These are phyloP conservation scores for Penstemon newberryi DNA, from an alignment of 257 asterid species.

Conservation along the genomic window DNA sequence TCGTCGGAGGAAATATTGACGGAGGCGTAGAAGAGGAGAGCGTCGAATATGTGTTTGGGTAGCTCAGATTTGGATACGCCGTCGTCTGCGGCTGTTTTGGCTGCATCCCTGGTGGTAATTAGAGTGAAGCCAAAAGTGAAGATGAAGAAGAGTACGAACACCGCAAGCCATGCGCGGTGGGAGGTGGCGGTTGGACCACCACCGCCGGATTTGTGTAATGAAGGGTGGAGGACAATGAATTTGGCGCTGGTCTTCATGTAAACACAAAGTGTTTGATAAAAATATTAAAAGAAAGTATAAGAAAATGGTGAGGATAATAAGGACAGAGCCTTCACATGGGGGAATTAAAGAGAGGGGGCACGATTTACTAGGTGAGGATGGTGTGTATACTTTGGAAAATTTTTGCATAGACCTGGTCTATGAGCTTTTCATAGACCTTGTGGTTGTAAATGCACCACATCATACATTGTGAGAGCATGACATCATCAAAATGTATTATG, in stretches of 20 bases:
- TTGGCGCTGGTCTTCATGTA: slow-evolving; percentile 69
- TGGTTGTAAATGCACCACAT: no score
- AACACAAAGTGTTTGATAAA: slow-evolving; percentile 27
- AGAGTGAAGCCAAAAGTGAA: slow-evolving; percentile 61
- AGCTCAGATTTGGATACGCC: slow-evolving; percentile 31
- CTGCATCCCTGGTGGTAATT: slow-evolving; percentile 48
- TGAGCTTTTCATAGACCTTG: no score
- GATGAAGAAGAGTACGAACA: slow-evolving; percentile 51
- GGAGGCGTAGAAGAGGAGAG: slow-evolving; percentile 77
- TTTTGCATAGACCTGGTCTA: no score
- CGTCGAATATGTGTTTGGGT: slow-evolving; percentile 48
- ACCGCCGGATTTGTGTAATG: slow-evolving; percentile 50
- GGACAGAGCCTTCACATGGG: slow-evolving; percentile 21
- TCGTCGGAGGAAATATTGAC: slow-evolving; percentile 34
- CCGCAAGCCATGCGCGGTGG: slow-evolving; percentile 56
- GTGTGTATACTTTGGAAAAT: no score
- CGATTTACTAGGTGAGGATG: slow-evolving; percentile 20
- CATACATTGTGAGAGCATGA: no score
- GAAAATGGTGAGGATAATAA: not conserved
- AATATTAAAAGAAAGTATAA: not conserved
- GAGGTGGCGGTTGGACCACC: slow-evolving; percentile 29
- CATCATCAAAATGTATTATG: no score
- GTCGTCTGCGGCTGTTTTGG: slow-evolving; percentile 25
- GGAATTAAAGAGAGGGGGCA: slow-evolving; percentile 27
- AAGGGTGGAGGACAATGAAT: slow-evolving; percentile 68